These are phyloP conservation scores for Collybiopsis confluens DNA, from an alignment of 768 basidiomycete species.

Conservation along the genomic window DNA sequence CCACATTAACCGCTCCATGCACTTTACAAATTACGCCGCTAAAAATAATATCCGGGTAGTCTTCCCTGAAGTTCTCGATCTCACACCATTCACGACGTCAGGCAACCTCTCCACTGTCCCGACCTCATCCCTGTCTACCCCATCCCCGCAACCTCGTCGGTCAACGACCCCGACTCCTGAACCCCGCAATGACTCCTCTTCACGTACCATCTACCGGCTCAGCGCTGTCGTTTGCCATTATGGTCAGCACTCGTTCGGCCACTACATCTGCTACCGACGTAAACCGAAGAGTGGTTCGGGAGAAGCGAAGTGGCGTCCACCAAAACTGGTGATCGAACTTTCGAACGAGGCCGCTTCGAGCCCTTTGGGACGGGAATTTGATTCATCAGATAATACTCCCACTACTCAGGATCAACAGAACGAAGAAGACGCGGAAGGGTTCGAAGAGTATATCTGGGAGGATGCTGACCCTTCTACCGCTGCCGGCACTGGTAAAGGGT, in stretches of 20 bases:
- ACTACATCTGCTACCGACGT: conserved; percentile 89
- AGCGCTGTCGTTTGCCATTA: conserved; percentile 88
- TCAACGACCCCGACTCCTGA: conserved; percentile 56
- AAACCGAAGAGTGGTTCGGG: conserved; percentile 51
- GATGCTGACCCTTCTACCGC: conserved; percentile 36
- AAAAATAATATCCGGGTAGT: conserved; percentile 81
- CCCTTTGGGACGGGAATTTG: conserved; percentile 2
- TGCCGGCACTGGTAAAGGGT: conserved; percentile 52
- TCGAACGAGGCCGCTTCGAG: background rate
- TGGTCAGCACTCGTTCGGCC: conserved; percentile 89
- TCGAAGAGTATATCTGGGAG: conserved; percentile 52
- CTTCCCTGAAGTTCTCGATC: conserved; percentile 86
- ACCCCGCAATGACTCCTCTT: conserved; percentile 34
- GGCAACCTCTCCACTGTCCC: conserved; percentile 71
- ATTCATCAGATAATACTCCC: conserved; percentile 11
- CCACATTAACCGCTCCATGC: conserved; percentile 89
- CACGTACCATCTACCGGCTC: conserved; percentile 81
- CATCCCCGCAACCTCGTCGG: conserved; percentile 42
- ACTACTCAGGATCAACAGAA: conserved; percentile 22
- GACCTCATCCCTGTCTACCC: conserved; percentile 65
- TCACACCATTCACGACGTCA: conserved; percentile 85
- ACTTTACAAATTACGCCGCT: conserved; percentile 66
- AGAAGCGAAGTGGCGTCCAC: conserved; percentile 35
- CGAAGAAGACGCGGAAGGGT: conserved; percentile 2
- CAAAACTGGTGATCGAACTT: conserved; percentile 27